Conservation (phyloP, 139 green algal genomes). For the Astrephomene gubernaculifera region DNA sequence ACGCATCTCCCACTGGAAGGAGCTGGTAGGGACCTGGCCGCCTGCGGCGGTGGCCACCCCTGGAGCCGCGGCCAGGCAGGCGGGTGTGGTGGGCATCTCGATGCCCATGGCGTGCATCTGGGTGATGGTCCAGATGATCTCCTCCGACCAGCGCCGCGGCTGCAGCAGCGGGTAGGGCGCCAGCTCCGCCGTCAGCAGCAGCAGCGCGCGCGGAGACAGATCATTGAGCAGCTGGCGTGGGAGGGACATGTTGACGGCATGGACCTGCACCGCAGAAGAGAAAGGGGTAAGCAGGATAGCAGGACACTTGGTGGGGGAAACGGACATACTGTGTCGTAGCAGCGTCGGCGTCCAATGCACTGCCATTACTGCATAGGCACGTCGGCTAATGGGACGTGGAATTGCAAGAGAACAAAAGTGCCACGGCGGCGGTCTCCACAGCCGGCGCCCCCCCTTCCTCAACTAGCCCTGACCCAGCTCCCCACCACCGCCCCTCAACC, state of each 20-base stretch:
- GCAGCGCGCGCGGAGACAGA: conserved; percentile 26
- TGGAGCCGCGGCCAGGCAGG: background rate
- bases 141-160: conserved; percentile 41
- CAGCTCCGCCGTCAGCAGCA: conserved; percentile 43
- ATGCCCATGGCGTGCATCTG: conserved; percentile 44
- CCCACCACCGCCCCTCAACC: background rate
- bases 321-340: no score
- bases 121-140: conserved; percentile 30
- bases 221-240: conserved; percentile 47
- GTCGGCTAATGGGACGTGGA: no score
- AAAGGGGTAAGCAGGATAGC: background rate
- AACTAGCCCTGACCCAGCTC: no score
- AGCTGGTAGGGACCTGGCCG: background rate
- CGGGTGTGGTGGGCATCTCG: conserved; percentile 3
- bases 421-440: no score
- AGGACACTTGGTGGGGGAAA: no score
- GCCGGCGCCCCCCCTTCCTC: no score
- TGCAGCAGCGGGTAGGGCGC: conserved; percentile 33
- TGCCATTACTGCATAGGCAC: no score
- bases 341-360: no score
- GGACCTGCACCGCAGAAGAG: background rate
- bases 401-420: no score
- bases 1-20: conserved; percentile 41
- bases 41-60: background rate
- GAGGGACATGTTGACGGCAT: conserved; percentile 44